Percentiles rank a stretch among this genome's conserved stretches.
These are phyloP conservation scores for Melaleuca alternifolia DNA, from an alignment of 345 rosid species.

Conservation along the genomic window DNA sequence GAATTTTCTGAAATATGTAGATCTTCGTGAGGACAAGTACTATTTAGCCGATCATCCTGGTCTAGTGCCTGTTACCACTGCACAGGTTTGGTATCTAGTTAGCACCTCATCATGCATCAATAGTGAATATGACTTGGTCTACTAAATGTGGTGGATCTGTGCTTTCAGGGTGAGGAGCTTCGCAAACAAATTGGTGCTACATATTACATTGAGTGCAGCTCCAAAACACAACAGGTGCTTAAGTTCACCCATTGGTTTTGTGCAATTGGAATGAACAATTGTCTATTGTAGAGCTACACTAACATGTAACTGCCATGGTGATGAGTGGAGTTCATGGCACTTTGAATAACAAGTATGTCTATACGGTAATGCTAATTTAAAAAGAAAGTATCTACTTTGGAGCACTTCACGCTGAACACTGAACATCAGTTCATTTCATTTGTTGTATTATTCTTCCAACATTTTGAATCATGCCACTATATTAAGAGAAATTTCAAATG, in stretches of 20 bases:
- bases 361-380: not conserved
- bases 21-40: conserved; percentile 95
- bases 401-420: not conserved
- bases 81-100: conserved; percentile 46
- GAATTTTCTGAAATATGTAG: conserved; percentile 21
- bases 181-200: conserved; percentile 82
- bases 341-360: not conserved
- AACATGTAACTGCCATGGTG: not conserved
- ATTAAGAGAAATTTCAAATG: not conserved
- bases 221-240: conserved; percentile 92
- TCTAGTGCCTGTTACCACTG: conserved; percentile 77
- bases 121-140: not conserved
- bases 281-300: not conserved
- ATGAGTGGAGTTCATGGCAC: not conserved
- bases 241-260: not conserved
- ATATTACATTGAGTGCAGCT: conserved; percentile 95
- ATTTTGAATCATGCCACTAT: not conserved
- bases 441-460: not conserved
- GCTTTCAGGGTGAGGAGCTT: conserved; percentile 84
- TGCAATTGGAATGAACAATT: not conserved
- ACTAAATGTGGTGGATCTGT: not conserved
- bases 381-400: not conserved
- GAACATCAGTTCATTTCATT: not conserved
- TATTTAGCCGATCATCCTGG: conserved; percentile 97
- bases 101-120: not conserved